A percentile compares a stretch with the other conserved stretches of the same genome.
phyloP scores from a whole-genome alignment of 164 flowering plant genomes.

The Nymphaea colorata region DNA sequence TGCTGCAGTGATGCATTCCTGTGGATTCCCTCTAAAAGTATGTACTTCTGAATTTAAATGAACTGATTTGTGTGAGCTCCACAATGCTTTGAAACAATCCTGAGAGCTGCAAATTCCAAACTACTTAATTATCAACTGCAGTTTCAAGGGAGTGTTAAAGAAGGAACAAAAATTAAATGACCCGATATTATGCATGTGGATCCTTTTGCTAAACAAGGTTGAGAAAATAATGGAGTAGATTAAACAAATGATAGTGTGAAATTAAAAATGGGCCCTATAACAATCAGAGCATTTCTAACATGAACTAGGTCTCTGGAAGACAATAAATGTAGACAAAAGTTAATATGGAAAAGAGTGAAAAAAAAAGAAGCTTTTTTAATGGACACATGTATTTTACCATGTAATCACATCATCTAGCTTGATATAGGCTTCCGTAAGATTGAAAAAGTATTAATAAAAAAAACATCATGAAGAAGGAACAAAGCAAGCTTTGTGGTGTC shows the following conservation, averaged over 20 bases:
- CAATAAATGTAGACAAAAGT: too few species aligned
- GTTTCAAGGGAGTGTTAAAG: too few species aligned
- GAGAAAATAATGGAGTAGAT: neutral
- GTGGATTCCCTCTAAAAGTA: constrained; percentile 13
- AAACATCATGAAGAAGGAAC: too few species aligned
- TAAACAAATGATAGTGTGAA: neutral
- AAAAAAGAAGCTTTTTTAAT: neutral
- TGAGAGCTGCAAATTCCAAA: constrained; percentile 49
- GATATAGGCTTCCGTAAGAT: too few species aligned
- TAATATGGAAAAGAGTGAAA: too few species aligned
- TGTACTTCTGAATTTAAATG: constrained; percentile 62
- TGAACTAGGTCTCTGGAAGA: neutral
- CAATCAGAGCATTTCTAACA: neutral
- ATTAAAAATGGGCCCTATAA: neutral
- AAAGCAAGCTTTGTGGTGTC: too few species aligned
- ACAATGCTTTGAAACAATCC: constrained; percentile 91
- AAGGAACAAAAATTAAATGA: neutral
- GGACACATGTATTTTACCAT: neutral
- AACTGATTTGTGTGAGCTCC: constrained; percentile 87
- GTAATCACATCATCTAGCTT: neutral
- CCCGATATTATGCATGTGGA: neutral
- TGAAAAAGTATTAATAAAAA: too few species aligned
- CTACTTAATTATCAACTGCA: neutral
- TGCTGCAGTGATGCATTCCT: constrained; percentile 27
- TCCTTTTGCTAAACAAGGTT: neutral